Conservation (phyloP, 768 basidiomycete genomes). For the Tubosaeta brunneosetosa region DNA sequence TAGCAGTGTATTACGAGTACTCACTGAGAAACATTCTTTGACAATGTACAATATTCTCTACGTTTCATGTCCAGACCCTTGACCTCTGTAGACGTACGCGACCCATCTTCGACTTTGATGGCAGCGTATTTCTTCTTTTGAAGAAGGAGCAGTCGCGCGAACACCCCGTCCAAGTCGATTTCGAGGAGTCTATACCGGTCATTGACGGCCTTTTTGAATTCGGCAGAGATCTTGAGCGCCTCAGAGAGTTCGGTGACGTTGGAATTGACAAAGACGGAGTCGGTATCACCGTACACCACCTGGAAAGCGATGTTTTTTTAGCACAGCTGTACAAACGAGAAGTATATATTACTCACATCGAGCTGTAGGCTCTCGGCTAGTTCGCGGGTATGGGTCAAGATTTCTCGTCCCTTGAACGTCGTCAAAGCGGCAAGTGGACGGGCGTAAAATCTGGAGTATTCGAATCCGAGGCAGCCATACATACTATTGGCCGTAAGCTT, state of each 20-base stretch:
- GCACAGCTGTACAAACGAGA: not conserved
- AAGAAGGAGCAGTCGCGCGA: slow-evolving; percentile 84
- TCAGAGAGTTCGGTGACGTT: slow-evolving; percentile 84
- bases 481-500: slow-evolving; percentile 99
- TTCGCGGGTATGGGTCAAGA: slow-evolving; percentile 88
- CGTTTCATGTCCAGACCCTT: slow-evolving; percentile 99
- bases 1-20: slow-evolving; percentile 26
- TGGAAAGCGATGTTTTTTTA: slow-evolving; percentile 28
- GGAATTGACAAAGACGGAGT: slow-evolving; percentile 98
- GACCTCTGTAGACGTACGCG: slow-evolving; percentile 75
- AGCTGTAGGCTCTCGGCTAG: slow-evolving; percentile 86
- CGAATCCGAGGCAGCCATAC: slow-evolving; percentile 99
- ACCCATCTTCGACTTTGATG: slow-evolving; percentile 85
- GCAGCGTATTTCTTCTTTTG: slow-evolving; percentile 99
- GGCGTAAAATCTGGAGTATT: slow-evolving; percentile 95
- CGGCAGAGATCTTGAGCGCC: slow-evolving; percentile 84
- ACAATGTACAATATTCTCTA: slow-evolving; percentile 88
- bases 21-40: slow-evolving; percentile 89
- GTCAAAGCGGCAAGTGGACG: slow-evolving; percentile 95
- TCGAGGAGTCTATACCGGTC: slow-evolving; percentile 93
- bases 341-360: slow-evolving; percentile 57
- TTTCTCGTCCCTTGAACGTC: slow-evolving; percentile 97
- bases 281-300: slow-evolving; percentile 99
- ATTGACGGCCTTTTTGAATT: slow-evolving; percentile 95
- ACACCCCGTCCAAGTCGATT: slow-evolving; percentile 93